Evolutionary conservation across 441 rosid genomes (phyloP), one percentile per base, ranked within the genome.

Genomic region (Croton laevigatus): DNA sequence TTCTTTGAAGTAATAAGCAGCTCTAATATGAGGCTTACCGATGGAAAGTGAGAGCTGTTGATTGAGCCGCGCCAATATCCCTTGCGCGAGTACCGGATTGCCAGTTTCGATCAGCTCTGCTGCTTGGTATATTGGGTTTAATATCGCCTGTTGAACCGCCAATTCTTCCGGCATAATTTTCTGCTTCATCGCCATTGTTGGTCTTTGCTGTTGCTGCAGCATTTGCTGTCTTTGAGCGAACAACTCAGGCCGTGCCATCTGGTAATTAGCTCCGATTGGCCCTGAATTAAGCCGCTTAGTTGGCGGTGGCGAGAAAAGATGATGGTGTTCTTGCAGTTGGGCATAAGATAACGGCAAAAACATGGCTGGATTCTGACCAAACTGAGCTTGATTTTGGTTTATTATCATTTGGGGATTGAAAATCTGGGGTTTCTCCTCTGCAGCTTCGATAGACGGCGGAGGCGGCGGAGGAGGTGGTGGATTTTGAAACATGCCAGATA

Each of bases 61-160:
- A 95, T 95, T 95, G 98, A 95, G 99, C 99, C 98, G 99, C 99
- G 99, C 99, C 99, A 95, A 95, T 95, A 95, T 95, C 99, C 84
- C 97, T 85, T 95, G 99, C 94, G 98, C 99, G 94, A 82, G 89
- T 74, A 76, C 73, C 75, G 79, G 74, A 68, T 88, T 88, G 66
- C 89, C 86, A 73, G 83, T 83, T 75, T 63, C 78, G 60, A 75
- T 75, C 70, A 75, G 73, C 73, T 75, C 78, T 75, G 78, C 78
- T 49, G 73, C 78, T 37, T 75, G 77, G 63, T 68, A 74, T 62
- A 68, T 74, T 70, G 72, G 72, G 77, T 68, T 63, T 44, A 68
- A 62, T 48, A 89, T 74, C 55, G 84, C 82, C 80, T 83, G 83
- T 75, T 88, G 83, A 71, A 76, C 78, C 61, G 69, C 81, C 73